Conservation (phyloP, 2,329 filamentous ascomycete species). For the Truncatella angustata region DNA sequence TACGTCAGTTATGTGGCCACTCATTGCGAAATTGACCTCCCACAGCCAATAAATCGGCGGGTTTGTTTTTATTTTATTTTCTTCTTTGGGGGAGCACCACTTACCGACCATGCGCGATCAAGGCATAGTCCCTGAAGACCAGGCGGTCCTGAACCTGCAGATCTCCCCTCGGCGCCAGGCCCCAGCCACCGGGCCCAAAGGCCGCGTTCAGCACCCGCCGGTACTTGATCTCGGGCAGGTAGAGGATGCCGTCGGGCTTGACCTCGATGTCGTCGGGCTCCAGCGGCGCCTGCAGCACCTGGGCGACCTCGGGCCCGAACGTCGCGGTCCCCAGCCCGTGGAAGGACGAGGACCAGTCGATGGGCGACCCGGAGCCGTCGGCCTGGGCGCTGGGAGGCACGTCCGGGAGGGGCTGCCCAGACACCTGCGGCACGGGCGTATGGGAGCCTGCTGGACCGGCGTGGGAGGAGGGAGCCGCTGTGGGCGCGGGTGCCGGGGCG, state of each 20-base stretch:
- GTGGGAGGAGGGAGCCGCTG: slow-evolving; percentile 11
- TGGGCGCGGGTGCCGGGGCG: slow-evolving; percentile 12
- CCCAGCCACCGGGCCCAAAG: slow-evolving; percentile 96
- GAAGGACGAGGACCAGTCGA: slow-evolving; percentile 83
- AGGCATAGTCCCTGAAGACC: slow-evolving; percentile 87
- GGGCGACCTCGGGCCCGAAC: slow-evolving; percentile 68
- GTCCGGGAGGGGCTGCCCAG: slow-evolving; percentile 26
- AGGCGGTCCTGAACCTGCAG: slow-evolving; percentile 79
- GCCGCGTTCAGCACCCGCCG: slow-evolving; percentile 83
- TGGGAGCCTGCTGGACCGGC: slow-evolving; percentile 11
- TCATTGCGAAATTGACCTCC: no score
- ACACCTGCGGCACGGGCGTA: slow-evolving; percentile 25
- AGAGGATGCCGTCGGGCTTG: slow-evolving; percentile 95
- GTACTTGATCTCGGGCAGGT: slow-evolving; percentile 98
- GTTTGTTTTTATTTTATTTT: no score
- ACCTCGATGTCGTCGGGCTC: slow-evolving; percentile 81
- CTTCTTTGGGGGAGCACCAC: slow-evolving; percentile 24
- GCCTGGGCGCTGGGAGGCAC: slow-evolving; percentile 13
- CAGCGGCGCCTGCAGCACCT: slow-evolving; percentile 67
- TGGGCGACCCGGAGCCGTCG: slow-evolving; percentile 20
- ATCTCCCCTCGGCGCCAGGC: slow-evolving; percentile 83
- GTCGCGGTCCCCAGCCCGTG: slow-evolving; percentile 71
- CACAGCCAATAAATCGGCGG: no score
- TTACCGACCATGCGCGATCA: slow-evolving; percentile 84
- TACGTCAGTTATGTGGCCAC: no score